Evolutionary conservation across 2,329 filamentous ascomycete genomes (phyloP).

Genomic region (Microdochium bolleyi): DNA sequence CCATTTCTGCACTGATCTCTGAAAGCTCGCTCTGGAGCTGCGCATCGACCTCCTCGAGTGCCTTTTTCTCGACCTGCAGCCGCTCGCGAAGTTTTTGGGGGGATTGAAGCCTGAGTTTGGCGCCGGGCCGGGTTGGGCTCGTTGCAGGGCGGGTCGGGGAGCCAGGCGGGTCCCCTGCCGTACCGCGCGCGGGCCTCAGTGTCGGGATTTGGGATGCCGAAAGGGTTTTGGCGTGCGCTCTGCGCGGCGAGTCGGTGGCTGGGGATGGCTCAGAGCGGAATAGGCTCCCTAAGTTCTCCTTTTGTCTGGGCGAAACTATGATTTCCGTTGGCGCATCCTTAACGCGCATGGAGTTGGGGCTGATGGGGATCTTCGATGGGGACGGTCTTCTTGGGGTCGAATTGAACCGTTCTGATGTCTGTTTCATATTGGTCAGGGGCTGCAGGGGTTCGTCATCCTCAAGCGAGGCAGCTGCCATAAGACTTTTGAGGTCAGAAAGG

Average conservation of each 20-base stretch:
- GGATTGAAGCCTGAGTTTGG: slow-evolving; percentile 61
- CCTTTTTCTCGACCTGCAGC: slow-evolving; percentile 71
- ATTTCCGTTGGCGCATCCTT: not conserved
- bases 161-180: slow-evolving; percentile 15
- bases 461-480: slow-evolving; percentile 55
- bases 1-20: slow-evolving; percentile 75
- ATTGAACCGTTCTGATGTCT: slow-evolving; percentile 49
- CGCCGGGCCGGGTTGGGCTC: slow-evolving; percentile 31
- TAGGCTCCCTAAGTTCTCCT: slow-evolving; percentile 32
- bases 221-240: slow-evolving; percentile 38
- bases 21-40: slow-evolving; percentile 68
- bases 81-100: slow-evolving; percentile 76
- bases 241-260: slow-evolving; percentile 11
- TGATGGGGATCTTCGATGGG: slow-evolving; percentile 45
- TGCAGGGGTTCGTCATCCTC: slow-evolving; percentile 32
- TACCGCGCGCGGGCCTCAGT: slow-evolving; percentile 32
- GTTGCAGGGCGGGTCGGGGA: slow-evolving; percentile 19
- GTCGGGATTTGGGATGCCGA: slow-evolving; percentile 48
- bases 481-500: slow-evolving; percentile 71
- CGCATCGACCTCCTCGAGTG: slow-evolving; percentile 61
- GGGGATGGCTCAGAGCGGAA: slow-evolving; percentile 11
- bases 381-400: slow-evolving; percentile 36
- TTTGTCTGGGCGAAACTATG: slow-evolving; percentile 34
- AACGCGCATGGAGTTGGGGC: slow-evolving; percentile 27
- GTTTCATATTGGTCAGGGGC: slow-evolving; percentile 43